Percentiles rank a stretch among this genome's conserved stretches.
phyloP scores from a whole-genome alignment of 495 filamentous ascomycete species.

The Penicillium bialowiezense region DNA sequence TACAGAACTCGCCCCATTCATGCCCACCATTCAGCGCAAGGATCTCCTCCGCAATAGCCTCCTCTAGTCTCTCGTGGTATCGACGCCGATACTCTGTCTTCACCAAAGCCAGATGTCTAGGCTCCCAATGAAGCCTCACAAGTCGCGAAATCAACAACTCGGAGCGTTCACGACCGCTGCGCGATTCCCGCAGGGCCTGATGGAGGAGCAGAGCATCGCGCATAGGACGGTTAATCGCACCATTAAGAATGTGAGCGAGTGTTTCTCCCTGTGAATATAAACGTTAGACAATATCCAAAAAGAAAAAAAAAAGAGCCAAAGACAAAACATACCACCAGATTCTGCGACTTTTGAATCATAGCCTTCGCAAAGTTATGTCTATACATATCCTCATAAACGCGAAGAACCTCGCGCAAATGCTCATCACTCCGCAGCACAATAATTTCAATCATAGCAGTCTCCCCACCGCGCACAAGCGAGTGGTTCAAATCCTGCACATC shows the following conservation, averaged over 20 bases:
- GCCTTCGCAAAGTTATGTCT: slow-evolving; percentile 79
- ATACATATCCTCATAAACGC: slow-evolving; percentile 66
- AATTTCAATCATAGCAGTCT: slow-evolving; percentile 86
- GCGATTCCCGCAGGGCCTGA: slow-evolving; percentile 72
- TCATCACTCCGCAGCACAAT: slow-evolving; percentile 74
- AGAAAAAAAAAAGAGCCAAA: background rate
- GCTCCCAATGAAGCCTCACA: slow-evolving; percentile 83
- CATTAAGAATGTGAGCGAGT: slow-evolving; percentile 93
- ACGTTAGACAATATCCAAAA: slow-evolving; percentile 3
- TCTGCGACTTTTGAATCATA: slow-evolving; percentile 83
- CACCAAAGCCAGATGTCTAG: slow-evolving; percentile 66
- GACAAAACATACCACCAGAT: slow-evolving; percentile 71
- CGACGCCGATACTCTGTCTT: slow-evolving; percentile 68
- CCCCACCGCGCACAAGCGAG: slow-evolving; percentile 73
- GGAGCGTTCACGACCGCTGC: slow-evolving; percentile 64
- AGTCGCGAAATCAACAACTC: slow-evolving; percentile 79
- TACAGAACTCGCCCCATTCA: slow-evolving; percentile 59
- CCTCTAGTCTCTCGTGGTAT: slow-evolving; percentile 67
- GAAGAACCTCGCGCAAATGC: slow-evolving; percentile 77
- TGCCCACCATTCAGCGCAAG: slow-evolving; percentile 33
- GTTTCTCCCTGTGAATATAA: slow-evolving; percentile 74
- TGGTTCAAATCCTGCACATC: slow-evolving; percentile 72
- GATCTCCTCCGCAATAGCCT: slow-evolving; percentile 53
- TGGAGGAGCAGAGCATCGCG: slow-evolving; percentile 93
- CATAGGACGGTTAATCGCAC: slow-evolving; percentile 90